phyloP scores from a whole-genome alignment of 192 early-diverging fungal species.

The Podila epigama region DNA sequence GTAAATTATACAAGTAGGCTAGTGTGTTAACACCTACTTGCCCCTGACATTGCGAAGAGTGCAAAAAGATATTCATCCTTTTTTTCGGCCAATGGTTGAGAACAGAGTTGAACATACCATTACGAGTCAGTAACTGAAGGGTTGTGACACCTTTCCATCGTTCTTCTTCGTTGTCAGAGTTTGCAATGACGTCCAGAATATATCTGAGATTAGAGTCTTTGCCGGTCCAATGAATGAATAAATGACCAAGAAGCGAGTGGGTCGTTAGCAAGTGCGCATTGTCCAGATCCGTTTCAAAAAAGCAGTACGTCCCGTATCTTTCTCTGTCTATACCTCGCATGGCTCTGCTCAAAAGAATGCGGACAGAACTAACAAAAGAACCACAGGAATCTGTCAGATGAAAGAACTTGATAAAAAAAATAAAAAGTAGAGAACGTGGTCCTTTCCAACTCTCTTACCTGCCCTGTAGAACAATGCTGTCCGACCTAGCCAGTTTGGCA shows the following conservation, averaged over 20 bases:
- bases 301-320: too few species aligned
- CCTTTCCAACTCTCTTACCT: constrained; percentile 51
- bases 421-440: too few species aligned
- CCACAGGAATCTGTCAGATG: too few species aligned
- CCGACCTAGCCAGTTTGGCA: constrained; percentile 54
- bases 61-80: neutral
- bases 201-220: constrained; percentile 62
- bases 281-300: too few species aligned
- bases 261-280: too few species aligned
- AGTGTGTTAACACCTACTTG: too few species aligned
- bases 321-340: constrained; percentile 62
- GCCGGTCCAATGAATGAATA: neutral
- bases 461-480: constrained; percentile 56
- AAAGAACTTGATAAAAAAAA: too few species aligned
- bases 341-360: constrained; percentile 76
- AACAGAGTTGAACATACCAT: constrained; percentile 49
- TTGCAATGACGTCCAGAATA: constrained; percentile 62
- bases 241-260: too few species aligned
- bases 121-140: constrained; percentile 71
- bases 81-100: neutral
- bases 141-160: constrained; percentile 67
- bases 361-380: constrained; percentile 61
- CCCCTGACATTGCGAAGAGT: too few species aligned
- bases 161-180: constrained; percentile 53
- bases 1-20: neutral